Percentiles rank a stretch among this genome's conserved stretches.
These are phyloP conservation scores for Haplographium delicatum DNA, from an alignment of 495 filamentous ascomycete species.

Conservation along the genomic window DNA sequence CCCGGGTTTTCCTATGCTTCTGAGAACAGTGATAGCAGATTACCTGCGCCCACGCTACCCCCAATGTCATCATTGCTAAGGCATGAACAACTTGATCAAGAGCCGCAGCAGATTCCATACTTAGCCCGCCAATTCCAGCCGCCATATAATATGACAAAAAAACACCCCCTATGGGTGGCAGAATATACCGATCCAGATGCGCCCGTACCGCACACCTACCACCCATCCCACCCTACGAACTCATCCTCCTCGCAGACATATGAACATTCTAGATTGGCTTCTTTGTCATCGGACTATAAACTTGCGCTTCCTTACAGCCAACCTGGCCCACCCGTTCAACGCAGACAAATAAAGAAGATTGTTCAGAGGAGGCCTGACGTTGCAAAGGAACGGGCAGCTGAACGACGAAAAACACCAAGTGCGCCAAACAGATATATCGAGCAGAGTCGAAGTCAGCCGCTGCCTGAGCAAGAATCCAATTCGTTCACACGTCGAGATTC, in stretches of 20 bases:
- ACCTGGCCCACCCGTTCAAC: conserved; percentile 3
- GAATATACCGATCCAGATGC: background rate
- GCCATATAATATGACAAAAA: conserved; percentile 2
- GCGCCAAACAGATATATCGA: background rate
- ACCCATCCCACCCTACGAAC: background rate
- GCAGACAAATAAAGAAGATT: conserved; percentile 20
- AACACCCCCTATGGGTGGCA: conserved; percentile 8
- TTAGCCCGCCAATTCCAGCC: conserved; percentile 7
- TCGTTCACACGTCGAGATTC: background rate
- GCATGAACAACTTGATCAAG: background rate
- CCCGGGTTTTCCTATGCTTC: too few relatives aligned
- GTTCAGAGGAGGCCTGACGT: conserved; percentile 10
- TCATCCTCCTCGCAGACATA: background rate
- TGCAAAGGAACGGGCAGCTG: conserved; percentile 4
- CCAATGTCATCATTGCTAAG: conserved; percentile 11
- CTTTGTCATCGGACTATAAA: background rate
- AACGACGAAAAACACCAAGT: background rate
- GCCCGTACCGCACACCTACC: background rate
- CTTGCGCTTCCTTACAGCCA: background rate
- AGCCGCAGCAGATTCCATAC: background rate
- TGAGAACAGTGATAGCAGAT: too few relatives aligned
- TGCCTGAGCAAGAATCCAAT: background rate
- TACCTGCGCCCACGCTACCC: conserved; percentile 1
- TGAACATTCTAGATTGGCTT: background rate
- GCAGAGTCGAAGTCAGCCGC: background rate